Base-by-base conservation (phyloP, 139 green algal species). In the Monoraphidium neglectum region DNA sequence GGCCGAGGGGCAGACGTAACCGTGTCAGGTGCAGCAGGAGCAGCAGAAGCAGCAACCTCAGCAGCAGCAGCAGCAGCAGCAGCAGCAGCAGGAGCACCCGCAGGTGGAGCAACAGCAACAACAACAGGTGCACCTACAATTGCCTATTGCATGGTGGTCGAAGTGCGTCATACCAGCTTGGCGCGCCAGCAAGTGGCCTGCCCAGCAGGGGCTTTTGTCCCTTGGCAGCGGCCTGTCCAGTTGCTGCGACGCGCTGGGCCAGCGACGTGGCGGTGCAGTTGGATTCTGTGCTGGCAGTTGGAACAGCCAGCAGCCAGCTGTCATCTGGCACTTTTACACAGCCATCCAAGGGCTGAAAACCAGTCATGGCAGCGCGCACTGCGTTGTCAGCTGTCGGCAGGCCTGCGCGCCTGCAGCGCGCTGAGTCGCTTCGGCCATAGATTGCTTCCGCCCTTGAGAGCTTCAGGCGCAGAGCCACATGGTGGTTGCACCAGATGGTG, bases 1-100 rank as follows among this genome's bases (percentile, higher is more conserved):
- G n/a, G n/a, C n/a, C n/a, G n/a, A n/a, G n/a, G n/a, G n/a, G 65
- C 49, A 53, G 51, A n/a, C 49, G 68, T 5, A 38, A 76, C 1
- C 30, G 47, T 70, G 36, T 36, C 67, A 74, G 18, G 36, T 37
- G 38, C 40, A 60, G 43, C 67, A 75, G 68, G 6, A 65, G 46
- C 40, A 75, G 46, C 40, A 75, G 68, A 12, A 59, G 24, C 33
- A 30, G 35, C 62, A 69, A 18, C 62, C 37, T n/a, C 13, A 43
- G 8, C 32, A 47, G 35, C 33, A 75, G 46, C 68, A 64, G 70
- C 51, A 67, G 53, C 33, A 63, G 70, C 51, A 76, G 53, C 70
- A 76, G 70, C 54, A 76, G 54, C 66, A 59, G 38, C 33, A 59
- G 16, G 36, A 72, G 28, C 6, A 51, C 38, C 38, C 4, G 35